Conservation (phyloP, 169 alveolate genomes). For the Toxoplasma gondii region DNA sequence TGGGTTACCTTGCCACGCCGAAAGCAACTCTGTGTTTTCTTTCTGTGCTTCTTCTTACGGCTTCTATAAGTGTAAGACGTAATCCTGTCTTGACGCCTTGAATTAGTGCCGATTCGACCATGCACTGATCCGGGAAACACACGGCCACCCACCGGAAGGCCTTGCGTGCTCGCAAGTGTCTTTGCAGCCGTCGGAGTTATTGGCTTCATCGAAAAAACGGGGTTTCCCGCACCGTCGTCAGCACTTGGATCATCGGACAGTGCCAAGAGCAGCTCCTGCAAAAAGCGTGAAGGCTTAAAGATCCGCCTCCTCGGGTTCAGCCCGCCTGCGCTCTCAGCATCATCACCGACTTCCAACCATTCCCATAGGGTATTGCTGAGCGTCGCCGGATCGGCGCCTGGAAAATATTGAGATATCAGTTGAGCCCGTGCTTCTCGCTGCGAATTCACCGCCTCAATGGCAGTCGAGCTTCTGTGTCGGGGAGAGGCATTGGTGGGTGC, state of each 20-base stretch:
- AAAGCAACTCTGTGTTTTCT: not conserved
- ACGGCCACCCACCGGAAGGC: not conserved
- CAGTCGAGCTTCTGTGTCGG: not conserved
- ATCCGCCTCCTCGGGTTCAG: not conserved
- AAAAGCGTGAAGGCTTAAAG: not conserved
- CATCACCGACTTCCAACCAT: not conserved
- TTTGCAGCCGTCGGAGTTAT: not conserved
- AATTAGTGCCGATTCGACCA: not conserved
- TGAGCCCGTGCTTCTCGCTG: not conserved
- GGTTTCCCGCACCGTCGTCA: not conserved
- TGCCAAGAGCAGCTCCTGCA: not conserved
- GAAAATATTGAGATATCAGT: not conserved
- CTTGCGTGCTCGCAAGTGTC: not conserved
- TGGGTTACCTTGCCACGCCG: not conserved
- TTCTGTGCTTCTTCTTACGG: not conserved
- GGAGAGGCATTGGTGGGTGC: too few relatives aligned
- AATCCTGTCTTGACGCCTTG: not conserved
- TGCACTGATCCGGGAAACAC: not conserved
- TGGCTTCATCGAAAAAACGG: not conserved
- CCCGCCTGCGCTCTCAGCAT: not conserved
- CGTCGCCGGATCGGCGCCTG: slow-evolving; percentile 20
- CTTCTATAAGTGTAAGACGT: not conserved
- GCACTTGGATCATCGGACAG: not conserved
- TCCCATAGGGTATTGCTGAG: not conserved
- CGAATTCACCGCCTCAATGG: not conserved